A percentile compares a stretch with the other conserved stretches of the same genome.
phyloP scores from a whole-genome alignment of 768 basidiomycete genomes.

The Termitomyces sp. region DNA sequence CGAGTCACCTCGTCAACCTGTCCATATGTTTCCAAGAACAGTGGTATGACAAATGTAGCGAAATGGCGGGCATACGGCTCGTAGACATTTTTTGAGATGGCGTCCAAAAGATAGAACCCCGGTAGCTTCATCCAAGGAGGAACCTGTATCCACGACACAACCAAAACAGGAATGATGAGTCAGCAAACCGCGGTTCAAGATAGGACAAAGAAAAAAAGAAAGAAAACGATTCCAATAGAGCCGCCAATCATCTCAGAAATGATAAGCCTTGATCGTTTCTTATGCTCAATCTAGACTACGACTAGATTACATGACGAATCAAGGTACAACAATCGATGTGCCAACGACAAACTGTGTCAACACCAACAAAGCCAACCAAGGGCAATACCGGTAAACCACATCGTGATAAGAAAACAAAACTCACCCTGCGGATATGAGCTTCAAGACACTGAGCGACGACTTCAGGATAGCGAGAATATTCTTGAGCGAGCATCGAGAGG shows the following conservation, averaged over 20 bases:
- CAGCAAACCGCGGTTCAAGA: slow-evolving; percentile 49
- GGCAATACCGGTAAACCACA: slow-evolving; percentile 16
- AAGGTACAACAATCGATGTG: slow-evolving; percentile 10
- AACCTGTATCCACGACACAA: slow-evolving; percentile 50
- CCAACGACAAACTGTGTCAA: slow-evolving; percentile 1
- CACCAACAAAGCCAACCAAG: slow-evolving; percentile 9
- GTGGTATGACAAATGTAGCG: slow-evolving; percentile 69
- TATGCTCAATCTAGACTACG: slow-evolving; percentile 31
- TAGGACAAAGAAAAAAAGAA: slow-evolving; percentile 17
- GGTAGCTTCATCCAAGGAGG: slow-evolving; percentile 89
- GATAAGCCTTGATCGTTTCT: slow-evolving; percentile 28
- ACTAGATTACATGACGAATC: slow-evolving; percentile 39
- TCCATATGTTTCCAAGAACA: slow-evolving; percentile 86
- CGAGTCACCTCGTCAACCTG: slow-evolving; percentile 80
- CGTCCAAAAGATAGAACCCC: slow-evolving; percentile 91
- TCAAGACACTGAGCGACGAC: slow-evolving; percentile 81
- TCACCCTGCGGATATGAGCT: slow-evolving; percentile 84
- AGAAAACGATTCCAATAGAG: slow-evolving; percentile 10
- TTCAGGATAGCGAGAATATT: slow-evolving; percentile 71
- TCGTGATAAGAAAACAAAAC: slow-evolving; percentile 29
- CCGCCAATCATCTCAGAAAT: slow-evolving; percentile 19
- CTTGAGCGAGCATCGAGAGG: slow-evolving; percentile 88
- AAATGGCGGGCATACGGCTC: slow-evolving; percentile 89
- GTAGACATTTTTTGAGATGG: slow-evolving; percentile 94
- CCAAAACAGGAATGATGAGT: slow-evolving; percentile 52